A percentile compares a stretch with the other conserved stretches of the same genome.
phyloP scores from a whole-genome alignment of 345 rosid species.

The Eucalyptus viminalis region DNA sequence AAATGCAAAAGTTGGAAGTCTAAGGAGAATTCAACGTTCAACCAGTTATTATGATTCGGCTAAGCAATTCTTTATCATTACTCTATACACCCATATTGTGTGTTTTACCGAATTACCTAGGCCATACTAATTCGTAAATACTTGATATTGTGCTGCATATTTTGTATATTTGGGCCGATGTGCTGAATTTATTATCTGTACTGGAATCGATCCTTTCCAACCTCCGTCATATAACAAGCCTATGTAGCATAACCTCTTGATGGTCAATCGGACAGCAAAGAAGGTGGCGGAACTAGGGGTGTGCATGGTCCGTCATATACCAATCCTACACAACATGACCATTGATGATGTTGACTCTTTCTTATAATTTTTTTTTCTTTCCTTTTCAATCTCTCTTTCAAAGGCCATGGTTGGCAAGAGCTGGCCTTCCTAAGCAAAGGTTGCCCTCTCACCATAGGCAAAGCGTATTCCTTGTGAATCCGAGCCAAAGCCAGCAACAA shows the following conservation, averaged over 20 bases:
- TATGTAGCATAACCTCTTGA: neutral
- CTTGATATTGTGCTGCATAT: neutral
- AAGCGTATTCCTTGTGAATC: neutral
- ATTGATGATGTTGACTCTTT: neutral
- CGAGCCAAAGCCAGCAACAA: neutral
- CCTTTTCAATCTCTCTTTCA: neutral
- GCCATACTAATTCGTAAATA: neutral
- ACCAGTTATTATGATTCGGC: neutral
- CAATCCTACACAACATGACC: rapidly evolving
- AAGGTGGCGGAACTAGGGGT: neutral
- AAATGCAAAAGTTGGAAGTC: neutral
- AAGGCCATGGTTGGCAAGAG: neutral
- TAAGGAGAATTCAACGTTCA: rapidly evolving
- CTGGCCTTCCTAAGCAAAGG: neutral
- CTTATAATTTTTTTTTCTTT: too few species aligned
- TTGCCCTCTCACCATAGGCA: neutral
- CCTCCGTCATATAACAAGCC: neutral
- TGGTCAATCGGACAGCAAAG: neutral
- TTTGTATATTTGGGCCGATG: neutral
- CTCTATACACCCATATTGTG: neutral
- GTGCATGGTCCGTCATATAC: too few species aligned
- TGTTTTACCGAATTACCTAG: neutral
- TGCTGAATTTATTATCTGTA: neutral
- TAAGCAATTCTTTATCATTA: neutral
- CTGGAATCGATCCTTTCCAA: too few species aligned